Conservation (phyloP, 495 filamentous ascomycete genomes). For the Lasiosphaeria ovina region DNA sequence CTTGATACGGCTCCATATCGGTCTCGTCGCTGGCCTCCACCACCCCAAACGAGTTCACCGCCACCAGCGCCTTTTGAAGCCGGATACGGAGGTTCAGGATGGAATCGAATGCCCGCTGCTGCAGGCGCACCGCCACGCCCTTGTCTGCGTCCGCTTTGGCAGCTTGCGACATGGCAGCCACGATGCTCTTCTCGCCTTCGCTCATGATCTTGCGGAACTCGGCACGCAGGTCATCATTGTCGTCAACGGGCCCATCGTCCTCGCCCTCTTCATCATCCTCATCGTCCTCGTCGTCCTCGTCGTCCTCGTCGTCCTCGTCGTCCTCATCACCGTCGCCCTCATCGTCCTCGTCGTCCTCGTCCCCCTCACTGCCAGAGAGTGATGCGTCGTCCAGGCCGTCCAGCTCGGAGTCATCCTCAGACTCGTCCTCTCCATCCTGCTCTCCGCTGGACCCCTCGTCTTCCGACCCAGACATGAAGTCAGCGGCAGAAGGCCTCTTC, state of each 20-base stretch:
- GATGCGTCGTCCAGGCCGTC: not conserved
- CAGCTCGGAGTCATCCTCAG: slow-evolving; percentile 22
- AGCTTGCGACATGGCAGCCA: slow-evolving; percentile 67
- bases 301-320: slow-evolving; percentile 41
- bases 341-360: slow-evolving; percentile 31
- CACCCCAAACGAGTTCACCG: slow-evolving; percentile 69
- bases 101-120: slow-evolving; percentile 80
- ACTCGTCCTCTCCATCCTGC: slow-evolving; percentile 25
- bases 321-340: slow-evolving; percentile 39
- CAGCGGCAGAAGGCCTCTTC: slow-evolving; percentile 45
- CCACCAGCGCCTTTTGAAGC: slow-evolving; percentile 83
- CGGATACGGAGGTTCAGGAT: slow-evolving; percentile 85
- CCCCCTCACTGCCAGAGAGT: slow-evolving; percentile 10
- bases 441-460: slow-evolving; percentile 29
- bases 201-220: slow-evolving; percentile 63
- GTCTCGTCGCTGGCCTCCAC: slow-evolving; percentile 38
- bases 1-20: slow-evolving; percentile 54
- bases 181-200: slow-evolving; percentile 67
- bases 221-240: slow-evolving; percentile 34
- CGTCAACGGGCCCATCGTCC: slow-evolving; percentile 33
- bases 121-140: slow-evolving; percentile 77
- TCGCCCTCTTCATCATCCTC: slow-evolving; percentile 36
- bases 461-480: slow-evolving; percentile 50
- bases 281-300: slow-evolving; percentile 37
- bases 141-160: slow-evolving; percentile 78